Conservation (phyloP, 768 basidiomycete genomes). For the Mycena rebaudengoi region DNA sequence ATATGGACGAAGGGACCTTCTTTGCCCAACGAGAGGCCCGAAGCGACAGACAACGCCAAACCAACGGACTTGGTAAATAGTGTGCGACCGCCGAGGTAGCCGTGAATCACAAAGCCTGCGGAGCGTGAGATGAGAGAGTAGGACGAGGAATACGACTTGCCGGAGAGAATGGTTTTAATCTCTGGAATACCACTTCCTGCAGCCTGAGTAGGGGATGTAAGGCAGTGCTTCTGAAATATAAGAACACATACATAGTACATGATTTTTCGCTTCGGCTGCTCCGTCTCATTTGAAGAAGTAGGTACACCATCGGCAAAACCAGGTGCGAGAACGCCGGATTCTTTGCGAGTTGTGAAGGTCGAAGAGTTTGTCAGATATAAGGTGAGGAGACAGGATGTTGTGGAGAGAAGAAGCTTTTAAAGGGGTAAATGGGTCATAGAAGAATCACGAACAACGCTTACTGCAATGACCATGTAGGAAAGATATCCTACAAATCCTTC, state of each 20-base stretch:
- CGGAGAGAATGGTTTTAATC: slow-evolving; percentile 93
- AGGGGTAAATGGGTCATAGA: neutral
- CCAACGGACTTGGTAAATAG: slow-evolving; percentile 92
- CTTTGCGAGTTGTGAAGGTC: slow-evolving; percentile 88
- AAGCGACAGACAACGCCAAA: slow-evolving; percentile 89
- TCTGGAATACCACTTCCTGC: slow-evolving; percentile 97
- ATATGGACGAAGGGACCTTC: slow-evolving; percentile 21
- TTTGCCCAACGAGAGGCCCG: slow-evolving; percentile 84
- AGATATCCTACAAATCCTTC: slow-evolving; percentile 68
- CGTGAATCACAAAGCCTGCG: slow-evolving; percentile 95
- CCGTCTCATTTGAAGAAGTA: slow-evolving; percentile 29
- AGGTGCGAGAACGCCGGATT: slow-evolving; percentile 74
- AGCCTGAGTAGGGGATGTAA: slow-evolving; percentile 57
- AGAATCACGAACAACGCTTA: slow-evolving; percentile 48
- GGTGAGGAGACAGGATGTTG: slow-evolving; percentile 80
- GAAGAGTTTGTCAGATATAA: slow-evolving; percentile 89
- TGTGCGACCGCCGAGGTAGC: slow-evolving; percentile 91
- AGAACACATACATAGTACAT: slow-evolving; percentile 83
- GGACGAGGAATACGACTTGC: slow-evolving; percentile 42
- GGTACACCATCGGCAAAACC: slow-evolving; percentile 46
- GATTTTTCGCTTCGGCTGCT: slow-evolving; percentile 63
- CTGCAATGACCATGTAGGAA: slow-evolving; percentile 80
- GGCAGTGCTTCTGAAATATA: neutral
- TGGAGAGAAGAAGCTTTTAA: slow-evolving; percentile 74
- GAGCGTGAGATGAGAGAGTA: slow-evolving; percentile 25